Percentiles rank a stretch among this genome's conserved stretches.
These are phyloP conservation scores for Hypomontagnella monticulosa DNA, from an alignment of 495 filamentous ascomycete genomes.

Conservation along the genomic window DNA sequence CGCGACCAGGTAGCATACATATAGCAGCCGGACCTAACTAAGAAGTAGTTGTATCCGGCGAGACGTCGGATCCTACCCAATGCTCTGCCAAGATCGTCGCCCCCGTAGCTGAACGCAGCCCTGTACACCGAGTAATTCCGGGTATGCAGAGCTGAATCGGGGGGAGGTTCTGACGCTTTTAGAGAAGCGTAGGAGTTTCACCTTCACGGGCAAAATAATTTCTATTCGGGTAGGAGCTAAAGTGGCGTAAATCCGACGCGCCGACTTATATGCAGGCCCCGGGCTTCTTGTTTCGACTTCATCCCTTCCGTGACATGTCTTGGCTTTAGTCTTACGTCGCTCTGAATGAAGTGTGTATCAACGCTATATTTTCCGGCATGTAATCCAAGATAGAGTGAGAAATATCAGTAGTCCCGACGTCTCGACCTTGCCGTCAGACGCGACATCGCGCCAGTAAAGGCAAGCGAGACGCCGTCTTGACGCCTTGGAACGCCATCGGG, in stretches of 20 bases:
- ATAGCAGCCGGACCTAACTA: neutral
- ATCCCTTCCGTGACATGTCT: neutral
- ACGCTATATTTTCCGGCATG: neutral
- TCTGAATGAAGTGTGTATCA: neutral
- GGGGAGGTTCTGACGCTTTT: neutral
- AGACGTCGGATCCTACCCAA: constrained; percentile 9
- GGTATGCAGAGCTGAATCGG: neutral
- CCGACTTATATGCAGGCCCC: constrained; percentile 3
- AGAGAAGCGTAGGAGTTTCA: constrained; percentile 19
- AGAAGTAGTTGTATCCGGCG: neutral
- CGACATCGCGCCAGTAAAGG: neutral
- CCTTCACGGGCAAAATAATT: constrained; percentile 1
- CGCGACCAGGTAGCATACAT: neutral
- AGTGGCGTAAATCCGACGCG: constrained; percentile 20
- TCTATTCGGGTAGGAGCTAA: neutral
- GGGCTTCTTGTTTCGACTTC: constrained; percentile 35
- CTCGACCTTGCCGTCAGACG: neutral
- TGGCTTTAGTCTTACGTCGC: neutral
- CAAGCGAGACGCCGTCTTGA: neutral
- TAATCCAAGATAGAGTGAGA: neutral
- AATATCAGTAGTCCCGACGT: neutral
- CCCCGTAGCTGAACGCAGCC: constrained; percentile 29
- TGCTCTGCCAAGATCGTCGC: constrained; percentile 19
- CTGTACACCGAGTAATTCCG: constrained; percentile 14
- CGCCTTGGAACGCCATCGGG: neutral